Conservation (phyloP, 768 basidiomycete genomes). For the Psilocybe cyanescens region DNA sequence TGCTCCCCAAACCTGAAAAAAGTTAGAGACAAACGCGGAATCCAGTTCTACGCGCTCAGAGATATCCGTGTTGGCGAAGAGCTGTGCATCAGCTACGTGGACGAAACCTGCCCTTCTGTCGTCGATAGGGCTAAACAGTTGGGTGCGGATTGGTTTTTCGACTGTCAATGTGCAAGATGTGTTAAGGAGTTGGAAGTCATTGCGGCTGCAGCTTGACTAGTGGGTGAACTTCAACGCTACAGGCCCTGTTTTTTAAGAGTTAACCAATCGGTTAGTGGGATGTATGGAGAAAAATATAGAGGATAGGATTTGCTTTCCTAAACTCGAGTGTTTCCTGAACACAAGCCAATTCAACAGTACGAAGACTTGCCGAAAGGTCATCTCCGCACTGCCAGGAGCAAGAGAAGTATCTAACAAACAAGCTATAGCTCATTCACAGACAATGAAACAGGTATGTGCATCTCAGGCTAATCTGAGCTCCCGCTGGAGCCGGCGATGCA, state of each 20-base stretch:
- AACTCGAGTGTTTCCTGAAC: no score
- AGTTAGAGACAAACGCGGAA: conserved; percentile 37
- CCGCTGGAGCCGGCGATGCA: no score
- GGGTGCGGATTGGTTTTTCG: conserved; percentile 59
- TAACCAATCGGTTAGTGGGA: no score
- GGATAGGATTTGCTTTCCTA: no score
- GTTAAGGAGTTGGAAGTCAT: conserved; percentile 24
- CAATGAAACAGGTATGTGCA: no score
- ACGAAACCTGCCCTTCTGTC: conserved; percentile 28
- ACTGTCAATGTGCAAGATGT: conserved; percentile 54
- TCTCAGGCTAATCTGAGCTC: no score
- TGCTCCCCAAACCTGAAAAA: conserved; percentile 58
- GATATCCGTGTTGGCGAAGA: conserved; percentile 54
- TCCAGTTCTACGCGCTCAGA: conserved; percentile 50
- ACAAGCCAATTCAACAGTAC: no score
- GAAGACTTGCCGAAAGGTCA: no score
- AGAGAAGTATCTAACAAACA: no score
- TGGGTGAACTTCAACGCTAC: neutral
- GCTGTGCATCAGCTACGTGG: conserved; percentile 58
- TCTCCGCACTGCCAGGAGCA: no score
- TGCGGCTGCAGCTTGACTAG: neutral
- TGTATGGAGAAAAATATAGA: no score
- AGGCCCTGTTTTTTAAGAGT: neutral
- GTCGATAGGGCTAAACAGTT: conserved; percentile 44
- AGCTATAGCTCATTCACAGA: no score